Conservation (phyloP, 441 rosid genomes). For the Lepidium campestre region DNA sequence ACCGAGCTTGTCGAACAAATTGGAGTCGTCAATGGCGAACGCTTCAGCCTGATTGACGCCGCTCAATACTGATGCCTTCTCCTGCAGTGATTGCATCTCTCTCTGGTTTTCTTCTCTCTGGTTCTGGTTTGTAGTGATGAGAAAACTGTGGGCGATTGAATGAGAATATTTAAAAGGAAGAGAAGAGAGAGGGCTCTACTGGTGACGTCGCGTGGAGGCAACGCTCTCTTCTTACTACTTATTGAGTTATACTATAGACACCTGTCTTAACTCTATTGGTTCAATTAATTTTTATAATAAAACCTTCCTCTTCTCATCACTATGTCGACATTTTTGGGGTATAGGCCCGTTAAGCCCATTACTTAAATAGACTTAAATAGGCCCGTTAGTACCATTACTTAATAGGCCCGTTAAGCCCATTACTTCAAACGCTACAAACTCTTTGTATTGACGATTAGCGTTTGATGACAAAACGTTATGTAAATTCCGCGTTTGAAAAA, state of each 20-base stretch:
- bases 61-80: constrained; percentile 81
- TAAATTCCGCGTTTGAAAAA: neutral
- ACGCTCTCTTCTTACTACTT: constrained; percentile 19
- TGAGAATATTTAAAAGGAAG: neutral
- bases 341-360: neutral
- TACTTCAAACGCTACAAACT: neutral
- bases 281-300: neutral
- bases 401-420: constrained; percentile 19
- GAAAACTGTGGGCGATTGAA: constrained; percentile 21
- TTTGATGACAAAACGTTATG: neutral
- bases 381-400: constrained; percentile 17
- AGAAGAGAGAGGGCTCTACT: neutral
- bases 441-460: neutral
- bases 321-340: neutral
- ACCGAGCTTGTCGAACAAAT: constrained; percentile 70
- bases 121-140: neutral
- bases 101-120: neutral
- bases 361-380: neutral
- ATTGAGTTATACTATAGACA: too few relatives aligned
- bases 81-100: constrained; percentile 72
- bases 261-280: neutral
- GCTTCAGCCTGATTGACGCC: constrained; percentile 72
- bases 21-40: constrained; percentile 68
- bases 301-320: neutral
- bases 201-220: constrained; percentile 30